Base-by-base conservation (phyloP, 148 eudicot genomes). In the Euryodendron excelsum region DNA sequence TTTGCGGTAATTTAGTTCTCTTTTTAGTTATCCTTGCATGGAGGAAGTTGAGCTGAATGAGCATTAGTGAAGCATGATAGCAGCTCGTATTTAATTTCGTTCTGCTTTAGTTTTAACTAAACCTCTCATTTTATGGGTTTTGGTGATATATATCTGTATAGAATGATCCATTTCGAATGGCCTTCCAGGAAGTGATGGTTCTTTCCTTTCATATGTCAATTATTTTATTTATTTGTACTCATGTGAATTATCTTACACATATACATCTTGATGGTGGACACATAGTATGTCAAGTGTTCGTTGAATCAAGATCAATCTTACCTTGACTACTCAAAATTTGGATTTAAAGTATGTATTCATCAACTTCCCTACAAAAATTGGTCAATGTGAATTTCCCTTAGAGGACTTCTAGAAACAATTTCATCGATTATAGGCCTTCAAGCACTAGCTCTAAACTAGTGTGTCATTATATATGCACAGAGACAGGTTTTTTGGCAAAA, bases 21-120 rank as follows among this genome's bases (percentile, higher is more conserved):
- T 3, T 53, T 47, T 80, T 25, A 52, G 44, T 20, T 41, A 31
- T 47, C 5, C 28, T 45, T 63, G 41, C 71, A 21, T 76, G 70
- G 58, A 44, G 21, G 70, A 76, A 76, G 50, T 45, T 62, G 31
- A 76, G 70, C 41, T 18, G 44, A 47, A 11, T 6, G 44, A 45
- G 39, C 58, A 20, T 75, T 44, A 58, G 50, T 64, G 52, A 77
- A 48, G 23, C 60, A 65, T 33, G 79, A 50, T 65, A 21, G 62
- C 13, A 48, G 47, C 28, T 61, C 23, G 23, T 36, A 39, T 13
- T 45, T 76, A 47, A 5, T 53, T 62, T 76, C 34, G 15, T 66
- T 77, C 14, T 1, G 14, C n/a, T 55, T 31, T 31, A 33, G 17
- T 50, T 50, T 66, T 37, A 27, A 37, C 21, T 0, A 18, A 10